Evolutionary conservation across 2,329 filamentous ascomycete species (phyloP).

Genomic region (Achaetomium macrosporum): DNA sequence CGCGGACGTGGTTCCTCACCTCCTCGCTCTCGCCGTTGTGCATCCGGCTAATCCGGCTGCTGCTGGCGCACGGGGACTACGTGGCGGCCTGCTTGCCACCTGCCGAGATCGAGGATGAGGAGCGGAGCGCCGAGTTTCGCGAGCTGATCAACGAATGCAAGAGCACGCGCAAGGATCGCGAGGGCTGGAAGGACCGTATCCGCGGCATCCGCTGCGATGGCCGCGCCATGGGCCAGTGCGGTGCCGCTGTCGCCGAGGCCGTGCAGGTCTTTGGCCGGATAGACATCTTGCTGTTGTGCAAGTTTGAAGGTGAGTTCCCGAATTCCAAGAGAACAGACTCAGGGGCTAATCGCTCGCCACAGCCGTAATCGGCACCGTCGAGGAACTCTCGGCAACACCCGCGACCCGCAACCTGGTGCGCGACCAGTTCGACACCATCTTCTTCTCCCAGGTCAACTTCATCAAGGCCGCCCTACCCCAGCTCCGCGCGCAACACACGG

Average conservation of each 20-base stretch:
- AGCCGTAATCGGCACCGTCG: conserved; percentile 85
- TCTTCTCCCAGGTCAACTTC: conserved; percentile 93
- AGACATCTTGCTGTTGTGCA: conserved; percentile 86
- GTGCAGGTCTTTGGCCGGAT: conserved; percentile 78
- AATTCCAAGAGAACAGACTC: background rate
- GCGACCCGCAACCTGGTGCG: conserved; percentile 72
- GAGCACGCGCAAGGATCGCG: conserved; percentile 55
- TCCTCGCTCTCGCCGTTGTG: conserved; percentile 79
- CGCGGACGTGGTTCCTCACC: conserved; percentile 89
- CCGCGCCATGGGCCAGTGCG: conserved; percentile 62
- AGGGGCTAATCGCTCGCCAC: background rate
- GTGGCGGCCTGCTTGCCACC: conserved; percentile 79
- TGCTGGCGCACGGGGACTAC: conserved; percentile 87
- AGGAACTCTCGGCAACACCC: conserved; percentile 72
- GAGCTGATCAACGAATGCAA: conserved; percentile 68
- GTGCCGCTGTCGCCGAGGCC: conserved; percentile 80
- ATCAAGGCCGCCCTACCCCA: conserved; percentile 82
- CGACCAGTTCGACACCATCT: conserved; percentile 90
- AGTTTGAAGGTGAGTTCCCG: conserved; percentile 62
- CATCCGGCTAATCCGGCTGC: conserved; percentile 71
- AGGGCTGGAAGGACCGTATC: conserved; percentile 77
- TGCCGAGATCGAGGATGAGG: conserved; percentile 69
- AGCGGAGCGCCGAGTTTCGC: conserved; percentile 71
- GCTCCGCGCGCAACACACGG: conserved; percentile 72
- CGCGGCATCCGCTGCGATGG: conserved; percentile 60